Percentiles rank a stretch among this genome's conserved stretches.
Conservation (phyloP, 2,329 filamentous ascomycete species). For the Penicillium sp. region DNA sequence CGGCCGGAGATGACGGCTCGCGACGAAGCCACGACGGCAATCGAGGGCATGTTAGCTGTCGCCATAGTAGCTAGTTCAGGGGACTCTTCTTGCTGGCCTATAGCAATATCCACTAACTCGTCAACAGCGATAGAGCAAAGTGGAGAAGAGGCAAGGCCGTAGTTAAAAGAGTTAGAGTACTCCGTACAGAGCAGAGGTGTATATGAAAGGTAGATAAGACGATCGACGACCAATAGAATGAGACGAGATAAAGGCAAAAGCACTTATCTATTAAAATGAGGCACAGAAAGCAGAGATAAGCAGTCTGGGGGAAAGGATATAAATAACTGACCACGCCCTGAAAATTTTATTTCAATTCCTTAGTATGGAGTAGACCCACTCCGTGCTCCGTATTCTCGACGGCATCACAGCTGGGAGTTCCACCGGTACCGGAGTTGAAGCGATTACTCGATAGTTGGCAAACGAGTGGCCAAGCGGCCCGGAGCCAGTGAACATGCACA, state of each 20-base stretch:
- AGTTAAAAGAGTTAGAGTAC: slow-evolving; percentile 8
- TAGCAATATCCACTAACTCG: too few species aligned
- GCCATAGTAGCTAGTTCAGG: slow-evolving; percentile 16
- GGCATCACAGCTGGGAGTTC: slow-evolving; percentile 7
- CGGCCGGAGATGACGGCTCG: slow-evolving; percentile 73
- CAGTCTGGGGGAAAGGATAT: slow-evolving; percentile 9
- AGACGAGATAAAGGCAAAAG: neutral
- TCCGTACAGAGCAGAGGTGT: neutral
- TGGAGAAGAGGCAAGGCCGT: neutral
- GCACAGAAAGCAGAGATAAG: neutral
- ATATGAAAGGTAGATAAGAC: neutral
- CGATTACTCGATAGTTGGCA: slow-evolving; percentile 19
- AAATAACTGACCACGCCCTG: slow-evolving; percentile 14
- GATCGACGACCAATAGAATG: neutral
- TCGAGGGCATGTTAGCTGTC: slow-evolving; percentile 38
- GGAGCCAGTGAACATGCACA: slow-evolving; percentile 6
- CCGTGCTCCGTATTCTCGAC: neutral
- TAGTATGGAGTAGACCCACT: slow-evolving; percentile 1
- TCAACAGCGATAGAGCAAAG: neutral
- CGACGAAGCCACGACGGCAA: slow-evolving; percentile 77
- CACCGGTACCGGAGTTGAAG: slow-evolving; percentile 7
- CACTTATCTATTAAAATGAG: slow-evolving; percentile 8
- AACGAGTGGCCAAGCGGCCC: slow-evolving; percentile 7
- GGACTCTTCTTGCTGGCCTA: neutral
- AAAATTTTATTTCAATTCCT: slow-evolving; percentile 1